These are phyloP conservation scores for Puccinia horiana DNA, from an alignment of 1,284 basidiomycete species.

Conservation along the genomic window DNA sequence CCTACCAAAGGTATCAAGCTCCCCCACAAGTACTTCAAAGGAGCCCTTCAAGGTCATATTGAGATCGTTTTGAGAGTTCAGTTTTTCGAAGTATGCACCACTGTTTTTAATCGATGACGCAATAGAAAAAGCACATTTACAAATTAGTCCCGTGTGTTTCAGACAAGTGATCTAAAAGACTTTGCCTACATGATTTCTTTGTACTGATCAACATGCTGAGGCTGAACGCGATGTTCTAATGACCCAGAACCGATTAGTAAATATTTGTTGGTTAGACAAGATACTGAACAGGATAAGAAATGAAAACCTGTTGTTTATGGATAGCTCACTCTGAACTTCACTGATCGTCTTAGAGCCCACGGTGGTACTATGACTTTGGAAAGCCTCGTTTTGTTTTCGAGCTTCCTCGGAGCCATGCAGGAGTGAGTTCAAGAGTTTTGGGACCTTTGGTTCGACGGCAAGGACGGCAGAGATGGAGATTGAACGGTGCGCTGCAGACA, in stretches of 20 bases:
- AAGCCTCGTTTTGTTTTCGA: slow-evolving; percentile 38
- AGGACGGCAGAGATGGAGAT: slow-evolving; percentile 24
- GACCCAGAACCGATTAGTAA: neutral
- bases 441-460: slow-evolving; percentile 9
- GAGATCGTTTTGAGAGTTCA: slow-evolving; percentile 26
- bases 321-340: slow-evolving; percentile 30
- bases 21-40: slow-evolving; percentile 39
- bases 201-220: slow-evolving; percentile 46
- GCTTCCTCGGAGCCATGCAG: slow-evolving; percentile 49
- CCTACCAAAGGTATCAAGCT: slow-evolving; percentile 45
- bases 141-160: neutral
- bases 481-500: neutral
- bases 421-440: slow-evolving; percentile 36
- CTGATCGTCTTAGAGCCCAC: slow-evolving; percentile 47
- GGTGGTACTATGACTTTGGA: slow-evolving; percentile 47
- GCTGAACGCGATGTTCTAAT: slow-evolving; percentile 36
- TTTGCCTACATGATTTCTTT: slow-evolving; percentile 39
- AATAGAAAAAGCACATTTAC: neutral
- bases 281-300: neutral
- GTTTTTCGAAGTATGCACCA: slow-evolving; percentile 38
- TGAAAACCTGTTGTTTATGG: neutral
- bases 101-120: neutral
- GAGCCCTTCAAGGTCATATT: slow-evolving; percentile 48
- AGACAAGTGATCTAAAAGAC: neutral
- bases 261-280: neutral